phyloP scores from a whole-genome alignment of 2,329 filamentous ascomycete genomes.

The Sporothrix sp. region DNA sequence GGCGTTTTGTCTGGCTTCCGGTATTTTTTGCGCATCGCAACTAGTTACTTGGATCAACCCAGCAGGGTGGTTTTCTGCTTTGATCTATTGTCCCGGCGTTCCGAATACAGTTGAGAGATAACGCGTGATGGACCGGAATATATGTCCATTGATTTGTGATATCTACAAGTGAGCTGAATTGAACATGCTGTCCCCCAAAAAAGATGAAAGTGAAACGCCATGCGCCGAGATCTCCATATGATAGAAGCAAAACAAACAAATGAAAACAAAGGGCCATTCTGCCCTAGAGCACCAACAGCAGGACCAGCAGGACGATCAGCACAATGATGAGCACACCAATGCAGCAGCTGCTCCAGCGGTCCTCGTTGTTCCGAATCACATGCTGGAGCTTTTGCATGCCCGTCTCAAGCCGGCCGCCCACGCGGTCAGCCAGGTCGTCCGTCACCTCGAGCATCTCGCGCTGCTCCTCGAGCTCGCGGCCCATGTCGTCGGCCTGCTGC shows the following conservation, averaged over 20 bases:
- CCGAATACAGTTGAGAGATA: too few species aligned
- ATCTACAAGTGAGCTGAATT: too few species aligned
- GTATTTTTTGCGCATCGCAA: neutral
- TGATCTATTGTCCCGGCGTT: too few species aligned
- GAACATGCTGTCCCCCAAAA: too few species aligned
- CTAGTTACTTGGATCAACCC: neutral
- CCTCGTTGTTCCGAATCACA: slow-evolving; percentile 85
- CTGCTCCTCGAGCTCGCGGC: slow-evolving; percentile 91
- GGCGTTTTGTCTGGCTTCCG: neutral
- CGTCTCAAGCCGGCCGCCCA: slow-evolving; percentile 73
- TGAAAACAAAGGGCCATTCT: neutral
- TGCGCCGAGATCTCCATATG: neutral
- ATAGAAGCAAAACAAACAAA: neutral
- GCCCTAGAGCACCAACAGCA: slow-evolving; percentile 54
- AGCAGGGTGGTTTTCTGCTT: too few species aligned
- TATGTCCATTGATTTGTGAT: too few species aligned
- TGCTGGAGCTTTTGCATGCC: slow-evolving; percentile 79
- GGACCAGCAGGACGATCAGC: slow-evolving; percentile 72
- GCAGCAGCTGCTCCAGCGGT: slow-evolving; percentile 78
- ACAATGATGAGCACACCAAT: slow-evolving; percentile 83
- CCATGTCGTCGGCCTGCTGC: slow-evolving; percentile 90
- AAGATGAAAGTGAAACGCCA: too few species aligned
- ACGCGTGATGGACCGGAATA: too few species aligned
- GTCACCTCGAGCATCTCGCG: slow-evolving; percentile 77
- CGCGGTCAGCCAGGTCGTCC: slow-evolving; percentile 74